Base-by-base conservation (phyloP, 139 green algal species). In the Chlorella sp. region DNA sequence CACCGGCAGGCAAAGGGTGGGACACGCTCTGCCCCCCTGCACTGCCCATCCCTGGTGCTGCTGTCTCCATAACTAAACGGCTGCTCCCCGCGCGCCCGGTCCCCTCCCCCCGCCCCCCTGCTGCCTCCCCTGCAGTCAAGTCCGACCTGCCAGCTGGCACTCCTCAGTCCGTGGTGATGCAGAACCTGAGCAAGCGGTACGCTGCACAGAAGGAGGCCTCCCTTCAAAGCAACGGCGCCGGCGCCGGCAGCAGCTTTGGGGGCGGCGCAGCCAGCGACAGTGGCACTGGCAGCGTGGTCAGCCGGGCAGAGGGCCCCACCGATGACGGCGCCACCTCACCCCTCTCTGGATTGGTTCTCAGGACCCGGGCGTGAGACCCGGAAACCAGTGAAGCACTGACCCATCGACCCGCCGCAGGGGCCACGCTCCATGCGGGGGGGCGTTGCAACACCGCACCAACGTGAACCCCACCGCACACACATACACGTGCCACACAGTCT, bases 161-260 rank as follows among this genome's bases (percentile, higher is more conserved):
- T 0, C 88, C 85, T 9, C 88, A 91, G n/a, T 68, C 60, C 11
- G 91, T 92, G 24, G 82, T 95, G 21, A 94, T 95, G 93, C 83
- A 88, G 64, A 34, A 71, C 22, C 64, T 95, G 22, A 76, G 86
- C 14, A 26, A 40, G 18, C 60, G 83, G 24, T 95, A 92, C 86
- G 89, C 83, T 24, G 57, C 37, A 5, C 48, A 57, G 48, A 57
- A 57, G 48, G 48, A 57, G 48, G 48, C 48, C 48, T 57, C 48
- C 48, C 48, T 57, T 66, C 68, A 66, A 75, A 79, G 57, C 82
- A 4, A 42, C 64, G 30, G 71, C 42, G 24, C 4, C 21, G 24
- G 21, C 39, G 77, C 34, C 34, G 21, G 34, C 78, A 84, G 40
- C 39, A 84, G 80, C 80, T 19, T 53, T 0, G 32, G 22, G 30